Conservation (phyloP, 1,284 basidiomycete species). For the Schizophyllum commune region DNA sequence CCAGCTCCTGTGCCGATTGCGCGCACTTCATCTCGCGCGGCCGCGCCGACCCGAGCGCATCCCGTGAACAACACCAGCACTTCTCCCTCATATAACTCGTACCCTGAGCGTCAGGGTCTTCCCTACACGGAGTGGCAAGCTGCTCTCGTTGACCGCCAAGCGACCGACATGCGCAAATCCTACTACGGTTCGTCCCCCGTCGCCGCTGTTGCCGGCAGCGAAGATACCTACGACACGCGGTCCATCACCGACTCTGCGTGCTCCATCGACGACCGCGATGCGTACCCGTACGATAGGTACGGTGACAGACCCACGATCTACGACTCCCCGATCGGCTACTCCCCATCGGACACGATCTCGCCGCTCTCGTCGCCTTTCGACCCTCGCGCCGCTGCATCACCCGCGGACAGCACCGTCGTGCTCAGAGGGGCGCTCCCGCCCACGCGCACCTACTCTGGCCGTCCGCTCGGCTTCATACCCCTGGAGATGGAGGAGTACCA, state of each 20-base stretch:
- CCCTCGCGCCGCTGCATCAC: neutral
- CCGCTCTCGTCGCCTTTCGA: neutral
- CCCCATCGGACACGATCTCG: neutral
- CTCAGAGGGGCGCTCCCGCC: neutral
- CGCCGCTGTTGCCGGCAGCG: neutral
- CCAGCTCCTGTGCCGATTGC: neutral
- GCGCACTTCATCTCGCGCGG: neutral
- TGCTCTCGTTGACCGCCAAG: neutral
- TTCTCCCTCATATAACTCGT: neutral
- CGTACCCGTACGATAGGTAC: neutral
- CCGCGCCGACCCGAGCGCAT: neutral
- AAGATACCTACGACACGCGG: conserved; percentile 5
- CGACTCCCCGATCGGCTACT: neutral
- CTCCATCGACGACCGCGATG: neutral
- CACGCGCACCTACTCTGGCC: neutral
- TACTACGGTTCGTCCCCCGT: neutral
- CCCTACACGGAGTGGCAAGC: neutral
- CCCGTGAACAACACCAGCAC: neutral
- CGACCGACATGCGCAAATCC: neutral
- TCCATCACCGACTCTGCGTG: neutral
- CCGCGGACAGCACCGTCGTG: neutral
- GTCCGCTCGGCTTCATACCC: neutral
- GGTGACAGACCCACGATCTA: neutral
- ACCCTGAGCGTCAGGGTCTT: neutral
- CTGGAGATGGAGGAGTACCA: neutral